A percentile compares a stretch with the other conserved stretches of the same genome.
These are phyloP conservation scores for Entamoeba histolytica DNA, from an alignment of 208 protist genomes.

Conservation along the genomic window DNA sequence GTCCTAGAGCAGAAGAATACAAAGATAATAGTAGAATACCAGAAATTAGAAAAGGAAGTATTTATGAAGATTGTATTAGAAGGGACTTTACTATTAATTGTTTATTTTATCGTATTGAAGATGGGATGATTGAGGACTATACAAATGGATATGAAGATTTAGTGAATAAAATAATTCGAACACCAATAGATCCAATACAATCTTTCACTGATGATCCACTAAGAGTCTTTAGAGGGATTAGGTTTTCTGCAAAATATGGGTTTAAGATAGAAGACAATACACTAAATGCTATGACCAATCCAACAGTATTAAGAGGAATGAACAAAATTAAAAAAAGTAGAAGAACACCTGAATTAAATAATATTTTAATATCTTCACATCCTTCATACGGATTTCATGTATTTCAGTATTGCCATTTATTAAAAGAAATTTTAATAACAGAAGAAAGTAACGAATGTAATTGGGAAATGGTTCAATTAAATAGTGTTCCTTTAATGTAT, in stretches of 20 bases:
- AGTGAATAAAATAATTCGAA: constrained; percentile 4
- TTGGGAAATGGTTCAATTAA: neutral
- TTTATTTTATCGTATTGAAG: constrained; percentile 92
- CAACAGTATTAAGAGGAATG: neutral
- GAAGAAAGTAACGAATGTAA: neutral
- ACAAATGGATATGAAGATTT: constrained; percentile 12
- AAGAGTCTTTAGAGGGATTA: constrained; percentile 28
- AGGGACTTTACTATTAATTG: constrained; percentile 94
- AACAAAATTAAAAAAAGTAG: neutral
- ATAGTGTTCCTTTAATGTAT: neutral
- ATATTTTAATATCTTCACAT: neutral
- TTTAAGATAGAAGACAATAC: neutral
- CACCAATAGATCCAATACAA: constrained; percentile 24
- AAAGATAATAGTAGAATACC: constrained; percentile 62
- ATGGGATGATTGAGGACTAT: constrained; percentile 26
- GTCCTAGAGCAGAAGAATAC: constrained; percentile 72
- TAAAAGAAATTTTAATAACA: neutral
- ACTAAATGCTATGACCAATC: neutral
- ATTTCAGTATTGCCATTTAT: neutral
- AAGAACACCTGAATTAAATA: neutral
- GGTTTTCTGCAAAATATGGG: constrained; percentile 26
- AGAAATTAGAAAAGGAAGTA: constrained; percentile 38
- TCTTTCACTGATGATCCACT: constrained; percentile 40
- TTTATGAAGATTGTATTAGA: constrained; percentile 63
- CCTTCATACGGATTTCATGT: neutral